Percentiles rank a stretch among this genome's conserved stretches.
Conservation (phyloP, 1,139 yeast genomes). For the Scheffersomyces insectosa region DNA sequence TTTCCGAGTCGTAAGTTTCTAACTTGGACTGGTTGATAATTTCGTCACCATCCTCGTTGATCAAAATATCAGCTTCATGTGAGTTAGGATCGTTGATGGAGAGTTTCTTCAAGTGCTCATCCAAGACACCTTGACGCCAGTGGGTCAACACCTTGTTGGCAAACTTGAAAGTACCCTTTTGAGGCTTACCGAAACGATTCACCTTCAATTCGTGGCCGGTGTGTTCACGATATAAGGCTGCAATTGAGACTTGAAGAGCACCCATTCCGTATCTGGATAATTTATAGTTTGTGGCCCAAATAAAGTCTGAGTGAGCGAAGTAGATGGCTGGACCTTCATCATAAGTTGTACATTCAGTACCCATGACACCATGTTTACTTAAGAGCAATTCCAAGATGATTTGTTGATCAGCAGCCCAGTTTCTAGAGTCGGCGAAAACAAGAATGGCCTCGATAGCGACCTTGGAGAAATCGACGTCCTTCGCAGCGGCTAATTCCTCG, state of each 20-base stretch:
- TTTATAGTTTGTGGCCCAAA: conserved; percentile 85
- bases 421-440: conserved; percentile 81
- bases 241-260: conserved; percentile 80
- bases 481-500: conserved; percentile 59
- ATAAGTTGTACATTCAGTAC: conserved; percentile 66
- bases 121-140: conserved; percentile 79
- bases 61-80: conserved; percentile 46
- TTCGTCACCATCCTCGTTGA: conserved; percentile 51
- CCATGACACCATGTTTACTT: conserved; percentile 79
- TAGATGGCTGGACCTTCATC: conserved; percentile 80
- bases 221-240: conserved; percentile 77
- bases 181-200: conserved; percentile 82
- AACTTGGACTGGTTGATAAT: conserved; percentile 46
- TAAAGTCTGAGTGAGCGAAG: conserved; percentile 86
- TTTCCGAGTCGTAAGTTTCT: conserved; percentile 34
- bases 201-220: conserved; percentile 78
- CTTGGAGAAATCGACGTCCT: conserved; percentile 66
- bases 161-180: conserved; percentile 76
- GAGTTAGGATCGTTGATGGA: conserved; percentile 48
- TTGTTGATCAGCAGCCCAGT: conserved; percentile 91
- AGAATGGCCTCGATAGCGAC: conserved; percentile 66
- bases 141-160: conserved; percentile 72
- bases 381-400: conserved; percentile 75
- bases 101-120: conserved; percentile 65
- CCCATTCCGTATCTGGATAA: conserved; percentile 88